These are phyloP conservation scores for Mycosarcoma maydis DNA, from an alignment of 1,284 basidiomycete species.

Conservation along the genomic window DNA sequence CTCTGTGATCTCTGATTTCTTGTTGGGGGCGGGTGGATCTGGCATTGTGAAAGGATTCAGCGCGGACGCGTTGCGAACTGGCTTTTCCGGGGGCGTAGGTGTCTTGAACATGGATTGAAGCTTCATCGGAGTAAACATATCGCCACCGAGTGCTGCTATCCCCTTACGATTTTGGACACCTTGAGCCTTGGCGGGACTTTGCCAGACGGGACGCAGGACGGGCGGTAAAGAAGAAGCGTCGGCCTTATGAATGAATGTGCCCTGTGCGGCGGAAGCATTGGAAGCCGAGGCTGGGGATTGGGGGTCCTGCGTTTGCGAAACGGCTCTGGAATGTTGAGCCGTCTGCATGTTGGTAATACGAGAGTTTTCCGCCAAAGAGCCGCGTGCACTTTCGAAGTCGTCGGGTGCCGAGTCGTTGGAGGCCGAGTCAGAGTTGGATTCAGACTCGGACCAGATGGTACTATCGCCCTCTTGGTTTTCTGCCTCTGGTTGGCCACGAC, in stretches of 20 bases:
- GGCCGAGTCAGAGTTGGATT: conserved; percentile 20
- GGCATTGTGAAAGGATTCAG: conserved; percentile 13
- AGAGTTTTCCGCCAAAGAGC: conserved; percentile 34
- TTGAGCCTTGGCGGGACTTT: conserved; percentile 43
- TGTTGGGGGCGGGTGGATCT: background rate
- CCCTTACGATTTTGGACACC: conserved; percentile 20
- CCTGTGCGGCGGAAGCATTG: conserved; percentile 28
- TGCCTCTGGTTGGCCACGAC: conserved; percentile 4
- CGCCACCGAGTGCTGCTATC: conserved; percentile 52
- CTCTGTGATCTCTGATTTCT: background rate
- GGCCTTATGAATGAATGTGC: conserved; percentile 61
- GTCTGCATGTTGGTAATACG: conserved; percentile 37
- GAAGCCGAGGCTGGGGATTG: conserved; percentile 20
- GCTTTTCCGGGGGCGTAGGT: conserved; percentile 46
- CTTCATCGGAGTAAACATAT: conserved; percentile 63
- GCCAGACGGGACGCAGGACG: conserved; percentile 59
- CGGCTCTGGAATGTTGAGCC: conserved; percentile 15
- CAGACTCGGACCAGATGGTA: conserved; percentile 44
- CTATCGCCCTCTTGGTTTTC: conserved; percentile 38
- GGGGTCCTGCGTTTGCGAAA: conserved; percentile 11
- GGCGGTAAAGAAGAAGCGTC: conserved; percentile 60
- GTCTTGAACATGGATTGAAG: conserved; percentile 63
- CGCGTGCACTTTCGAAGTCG: conserved; percentile 44
- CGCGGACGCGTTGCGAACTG: conserved; percentile 19
- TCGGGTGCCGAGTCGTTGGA: conserved; percentile 27